Conservation (phyloP, 192 early-diverging fungal genomes). For the Pilaira anomala region DNA sequence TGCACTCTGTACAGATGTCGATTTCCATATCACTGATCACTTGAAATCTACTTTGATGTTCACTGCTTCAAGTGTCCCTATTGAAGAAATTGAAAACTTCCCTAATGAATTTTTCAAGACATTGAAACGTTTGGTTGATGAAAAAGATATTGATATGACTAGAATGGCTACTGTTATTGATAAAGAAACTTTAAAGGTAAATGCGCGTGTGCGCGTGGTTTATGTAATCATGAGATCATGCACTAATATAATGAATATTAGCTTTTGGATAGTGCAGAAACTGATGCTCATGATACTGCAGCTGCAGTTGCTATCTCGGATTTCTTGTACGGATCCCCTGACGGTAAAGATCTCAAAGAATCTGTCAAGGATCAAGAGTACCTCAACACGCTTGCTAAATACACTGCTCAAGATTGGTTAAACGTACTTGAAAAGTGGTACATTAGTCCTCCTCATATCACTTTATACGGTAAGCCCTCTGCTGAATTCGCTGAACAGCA, state of each 20-base stretch:
- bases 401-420: constrained; percentile 45
- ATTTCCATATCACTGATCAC: constrained; percentile 44
- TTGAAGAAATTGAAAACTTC: constrained; percentile 49
- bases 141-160: constrained; percentile 56
- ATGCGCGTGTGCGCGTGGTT: background rate
- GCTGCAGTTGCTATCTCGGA: constrained; percentile 37
- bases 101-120: constrained; percentile 43
- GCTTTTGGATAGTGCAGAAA: constrained; percentile 39
- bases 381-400: constrained; percentile 39
- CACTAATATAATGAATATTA: no score
- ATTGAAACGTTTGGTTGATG: constrained; percentile 40
- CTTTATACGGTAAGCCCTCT: constrained; percentile 53
- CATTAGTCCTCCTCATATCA: constrained; percentile 42
- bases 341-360: constrained; percentile 45
- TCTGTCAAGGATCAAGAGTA: constrained; percentile 44
- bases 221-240: no score
- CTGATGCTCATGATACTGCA: constrained; percentile 33
- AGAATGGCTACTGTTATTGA: constrained; percentile 52
- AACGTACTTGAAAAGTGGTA: constrained; percentile 48
- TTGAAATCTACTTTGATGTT: constrained; percentile 43
- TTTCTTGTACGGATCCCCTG: constrained; percentile 50
- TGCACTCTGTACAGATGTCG: constrained; percentile 56
- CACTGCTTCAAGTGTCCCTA: constrained; percentile 51
- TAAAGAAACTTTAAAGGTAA: constrained; percentile 47
- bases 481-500: constrained; percentile 49